Percentiles rank a stretch among this genome's conserved stretches.
Conservation (phyloP, 768 basidiomycete genomes). For the Sutorius australiensis region DNA sequence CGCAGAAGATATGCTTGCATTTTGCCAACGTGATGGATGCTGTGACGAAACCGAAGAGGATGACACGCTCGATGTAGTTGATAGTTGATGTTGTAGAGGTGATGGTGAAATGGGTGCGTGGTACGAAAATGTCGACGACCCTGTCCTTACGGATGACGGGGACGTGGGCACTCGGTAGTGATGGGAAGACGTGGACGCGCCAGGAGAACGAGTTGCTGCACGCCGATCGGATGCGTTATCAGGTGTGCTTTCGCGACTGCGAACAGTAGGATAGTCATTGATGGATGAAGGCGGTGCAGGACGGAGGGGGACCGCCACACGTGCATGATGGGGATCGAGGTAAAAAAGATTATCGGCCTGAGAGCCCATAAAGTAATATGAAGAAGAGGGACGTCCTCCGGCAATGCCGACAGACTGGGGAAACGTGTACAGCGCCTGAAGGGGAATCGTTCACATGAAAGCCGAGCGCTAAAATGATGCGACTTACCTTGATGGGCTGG, state of each 20-base stretch:
- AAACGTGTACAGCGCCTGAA: slow-evolving; percentile 80
- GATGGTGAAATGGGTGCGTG: slow-evolving; percentile 60
- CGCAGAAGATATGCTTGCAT: slow-evolving; percentile 19
- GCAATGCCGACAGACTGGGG: slow-evolving; percentile 97
- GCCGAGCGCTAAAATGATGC: neutral
- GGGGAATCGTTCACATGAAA: neutral
- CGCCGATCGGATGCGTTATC: slow-evolving; percentile 30
- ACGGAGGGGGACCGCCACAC: slow-evolving; percentile 71
- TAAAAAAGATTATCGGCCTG: slow-evolving; percentile 88
- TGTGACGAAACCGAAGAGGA: slow-evolving; percentile 34
- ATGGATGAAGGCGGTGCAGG: slow-evolving; percentile 36
- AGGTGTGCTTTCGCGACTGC: slow-evolving; percentile 30
- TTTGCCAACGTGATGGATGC: slow-evolving; percentile 29
- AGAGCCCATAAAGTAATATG: slow-evolving; percentile 94
- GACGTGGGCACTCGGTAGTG: slow-evolving; percentile 43
- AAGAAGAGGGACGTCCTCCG: slow-evolving; percentile 93
- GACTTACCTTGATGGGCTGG: slow-evolving; percentile 69
- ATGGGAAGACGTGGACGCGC: slow-evolving; percentile 17
- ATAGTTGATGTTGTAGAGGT: slow-evolving; percentile 63
- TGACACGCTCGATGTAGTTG: slow-evolving; percentile 35
- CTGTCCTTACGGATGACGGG: slow-evolving; percentile 50
- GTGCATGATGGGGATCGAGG: slow-evolving; percentile 75
- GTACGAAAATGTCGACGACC: slow-evolving; percentile 49
- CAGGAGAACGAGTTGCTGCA: slow-evolving; percentile 25
- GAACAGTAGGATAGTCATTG: slow-evolving; percentile 21